These are phyloP conservation scores for Mollisiaceae sp. DNA, from an alignment of 2,329 filamentous ascomycete species.

Conservation along the genomic window DNA sequence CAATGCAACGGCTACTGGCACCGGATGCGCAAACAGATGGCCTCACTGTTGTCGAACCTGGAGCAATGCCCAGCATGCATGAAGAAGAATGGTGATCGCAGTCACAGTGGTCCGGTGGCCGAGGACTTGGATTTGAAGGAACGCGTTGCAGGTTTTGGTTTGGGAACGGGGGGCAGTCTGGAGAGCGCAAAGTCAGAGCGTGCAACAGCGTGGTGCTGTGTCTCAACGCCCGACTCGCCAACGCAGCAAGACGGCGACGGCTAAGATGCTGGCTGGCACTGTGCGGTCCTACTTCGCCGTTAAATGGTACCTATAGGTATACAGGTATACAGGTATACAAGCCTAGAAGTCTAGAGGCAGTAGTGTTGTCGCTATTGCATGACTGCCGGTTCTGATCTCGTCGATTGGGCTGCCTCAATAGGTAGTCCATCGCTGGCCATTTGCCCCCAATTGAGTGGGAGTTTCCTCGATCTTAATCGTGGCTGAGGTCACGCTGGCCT, in stretches of 20 bases:
- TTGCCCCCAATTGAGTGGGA: not conserved
- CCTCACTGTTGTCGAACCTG: conserved; percentile 7
- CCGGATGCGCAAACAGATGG: conserved; percentile 4
- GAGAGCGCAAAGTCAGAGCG: conserved; percentile 16
- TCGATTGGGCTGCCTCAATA: conserved; percentile 3
- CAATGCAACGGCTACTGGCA: not conserved
- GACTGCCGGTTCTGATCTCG: not conserved
- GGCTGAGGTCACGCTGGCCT: conserved; percentile 1
- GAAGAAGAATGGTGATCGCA: not conserved
- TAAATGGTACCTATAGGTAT: not conserved
- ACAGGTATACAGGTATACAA: not conserved
- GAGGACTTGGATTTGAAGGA: not conserved
- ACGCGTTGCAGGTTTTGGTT: conserved; percentile 8
- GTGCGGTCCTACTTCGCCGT: not conserved
- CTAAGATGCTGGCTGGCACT: not conserved
- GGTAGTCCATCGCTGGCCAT: not conserved
- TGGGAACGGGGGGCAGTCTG: not conserved
- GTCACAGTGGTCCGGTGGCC: not conserved
- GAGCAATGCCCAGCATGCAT: conserved; percentile 1
- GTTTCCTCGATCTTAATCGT: not conserved
- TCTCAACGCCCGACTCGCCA: not conserved
- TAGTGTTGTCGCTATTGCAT: too few relatives aligned
- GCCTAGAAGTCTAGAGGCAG: too few relatives aligned
- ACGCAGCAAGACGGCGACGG: not conserved
- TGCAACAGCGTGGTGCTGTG: conserved; percentile 13